Base-by-base conservation (phyloP, 495 filamentous ascomycete species). In the Immersiella caudata region DNA sequence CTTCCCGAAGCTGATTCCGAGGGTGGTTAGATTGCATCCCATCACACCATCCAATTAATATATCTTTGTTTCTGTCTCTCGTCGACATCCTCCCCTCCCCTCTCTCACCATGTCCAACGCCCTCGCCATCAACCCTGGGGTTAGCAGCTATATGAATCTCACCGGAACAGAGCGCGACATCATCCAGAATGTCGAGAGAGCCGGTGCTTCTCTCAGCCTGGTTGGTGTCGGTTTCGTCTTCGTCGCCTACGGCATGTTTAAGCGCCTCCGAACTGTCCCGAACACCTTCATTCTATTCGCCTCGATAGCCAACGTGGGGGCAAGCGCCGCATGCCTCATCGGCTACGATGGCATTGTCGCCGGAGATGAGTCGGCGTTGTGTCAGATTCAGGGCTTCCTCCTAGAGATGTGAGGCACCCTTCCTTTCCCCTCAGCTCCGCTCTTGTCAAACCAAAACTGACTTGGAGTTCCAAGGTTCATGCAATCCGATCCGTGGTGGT, bases 261-360 rank as follows among this genome's bases (percentile, higher is more conserved):
- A 79, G 64, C 75, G 81, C 27, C 85, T 91, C 50, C 83, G 90
- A 22, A 93, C 91, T 61, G 89, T 92, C 2, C 92, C 93, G 66
- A 96, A 94, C 71, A 87, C 90, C 0, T 86, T 97, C 21, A 87
- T 95, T 26, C 89, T 96, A 68, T 93, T 89, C 73, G 92, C 93
- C 2, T 90, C 90, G 0, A 91, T 92, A 74, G 93, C 91, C 24
- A 97, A 97, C 71, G 78, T 95, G 12, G 82, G 90, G 65, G 87
- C 90, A 60, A 94, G 90, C 78, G 82, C 91, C 27, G 92, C 91
- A 2, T 91, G 91, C 14, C 76, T 95, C 7, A 92, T 94, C 66
- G 84, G 85, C 20, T 81, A 82, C 22, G 80, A 81, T 2, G 85
- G 82, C 40, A 79, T 87, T 22, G 72, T 84, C 2, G 78, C 79